Conservation (phyloP, 2,329 filamentous ascomycete species). For the Thyridium curvatum region DNA sequence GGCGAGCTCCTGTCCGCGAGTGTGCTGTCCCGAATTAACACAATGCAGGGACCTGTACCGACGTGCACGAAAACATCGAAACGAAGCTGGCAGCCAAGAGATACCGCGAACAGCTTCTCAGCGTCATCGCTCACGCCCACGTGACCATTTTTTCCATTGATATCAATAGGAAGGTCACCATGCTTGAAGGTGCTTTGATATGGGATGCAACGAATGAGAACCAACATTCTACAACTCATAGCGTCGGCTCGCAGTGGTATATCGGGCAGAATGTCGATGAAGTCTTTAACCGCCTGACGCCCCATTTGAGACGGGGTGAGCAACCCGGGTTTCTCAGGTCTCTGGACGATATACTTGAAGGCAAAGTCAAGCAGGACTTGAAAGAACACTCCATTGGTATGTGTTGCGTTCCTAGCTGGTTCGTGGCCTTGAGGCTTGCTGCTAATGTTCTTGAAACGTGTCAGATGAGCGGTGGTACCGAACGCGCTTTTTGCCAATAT, state of each 20-base stretch:
- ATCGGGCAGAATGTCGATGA: conserved; percentile 59
- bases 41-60: conserved; percentile 60
- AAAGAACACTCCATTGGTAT: conserved; percentile 55
- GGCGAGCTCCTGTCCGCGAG: conserved; percentile 5
- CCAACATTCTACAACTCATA: conserved; percentile 14
- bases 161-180: conserved; percentile 50
- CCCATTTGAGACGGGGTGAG: conserved; percentile 34
- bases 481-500: conserved; percentile 63
- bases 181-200: conserved; percentile 63
- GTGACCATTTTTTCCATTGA: conserved; percentile 74
- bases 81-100: conserved; percentile 59
- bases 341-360: conserved; percentile 59
- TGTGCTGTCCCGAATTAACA: conserved; percentile 1
- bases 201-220: conserved; percentile 38
- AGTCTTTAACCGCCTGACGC: conserved; percentile 49
- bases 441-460: conserved; percentile 6
- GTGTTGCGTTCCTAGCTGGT: too few species aligned
- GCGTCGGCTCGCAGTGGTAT: conserved; percentile 37
- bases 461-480: conserved; percentile 60
- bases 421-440: not conserved
- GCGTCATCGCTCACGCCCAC: conserved; percentile 67
- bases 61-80: conserved; percentile 69
- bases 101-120: conserved; percentile 63
- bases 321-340: conserved; percentile 46
- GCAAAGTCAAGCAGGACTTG: conserved; percentile 51